These are phyloP conservation scores for Pholiota adiposa DNA, from an alignment of 1,284 basidiomycete species.

Conservation along the genomic window DNA sequence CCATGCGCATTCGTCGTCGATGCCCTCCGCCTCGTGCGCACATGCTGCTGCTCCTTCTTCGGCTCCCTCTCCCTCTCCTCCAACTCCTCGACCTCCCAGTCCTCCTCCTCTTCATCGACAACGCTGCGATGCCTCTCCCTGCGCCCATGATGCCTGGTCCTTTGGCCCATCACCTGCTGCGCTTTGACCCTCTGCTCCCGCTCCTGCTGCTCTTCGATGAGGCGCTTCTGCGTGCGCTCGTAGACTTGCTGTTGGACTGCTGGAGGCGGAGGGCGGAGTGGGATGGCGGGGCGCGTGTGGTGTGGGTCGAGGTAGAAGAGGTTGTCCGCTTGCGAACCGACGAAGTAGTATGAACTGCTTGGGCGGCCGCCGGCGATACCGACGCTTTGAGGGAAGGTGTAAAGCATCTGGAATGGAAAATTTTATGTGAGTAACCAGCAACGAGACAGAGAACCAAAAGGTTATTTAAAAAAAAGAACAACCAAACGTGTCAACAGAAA, in stretches of 20 bases:
- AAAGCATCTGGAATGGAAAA: conserved; percentile 74
- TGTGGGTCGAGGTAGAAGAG: conserved; percentile 98
- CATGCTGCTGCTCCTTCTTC: not conserved
- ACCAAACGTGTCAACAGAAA: too few relatives aligned
- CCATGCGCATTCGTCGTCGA: conserved; percentile 25
- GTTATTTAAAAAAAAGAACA: too few relatives aligned
- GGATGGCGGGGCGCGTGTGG: conserved; percentile 82
- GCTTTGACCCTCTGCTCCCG: too few relatives aligned
- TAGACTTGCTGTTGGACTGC: not conserved
- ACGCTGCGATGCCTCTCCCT: not conserved
- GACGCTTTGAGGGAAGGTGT: conserved; percentile 93
- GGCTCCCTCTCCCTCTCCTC: not conserved
- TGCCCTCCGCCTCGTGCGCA: not conserved
- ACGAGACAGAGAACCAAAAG: too few relatives aligned
- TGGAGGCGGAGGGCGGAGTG: conserved; percentile 65
- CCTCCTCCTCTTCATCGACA: not conserved
- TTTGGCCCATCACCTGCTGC: too few relatives aligned
- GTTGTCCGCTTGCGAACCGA: conserved; percentile 88
- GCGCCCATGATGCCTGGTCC: not conserved
- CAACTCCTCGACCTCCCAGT: not conserved
- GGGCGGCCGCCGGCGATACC: conserved; percentile 97
- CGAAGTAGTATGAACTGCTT: conserved; percentile 96
- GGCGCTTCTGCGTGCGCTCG: not conserved
- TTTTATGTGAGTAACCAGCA: too few relatives aligned
- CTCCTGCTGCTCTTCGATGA: not conserved